Percentiles rank a stretch among this genome's conserved stretches.
These are phyloP conservation scores for Tuber melanosporum DNA, from an alignment of 495 filamentous ascomycete species.

Conservation along the genomic window DNA sequence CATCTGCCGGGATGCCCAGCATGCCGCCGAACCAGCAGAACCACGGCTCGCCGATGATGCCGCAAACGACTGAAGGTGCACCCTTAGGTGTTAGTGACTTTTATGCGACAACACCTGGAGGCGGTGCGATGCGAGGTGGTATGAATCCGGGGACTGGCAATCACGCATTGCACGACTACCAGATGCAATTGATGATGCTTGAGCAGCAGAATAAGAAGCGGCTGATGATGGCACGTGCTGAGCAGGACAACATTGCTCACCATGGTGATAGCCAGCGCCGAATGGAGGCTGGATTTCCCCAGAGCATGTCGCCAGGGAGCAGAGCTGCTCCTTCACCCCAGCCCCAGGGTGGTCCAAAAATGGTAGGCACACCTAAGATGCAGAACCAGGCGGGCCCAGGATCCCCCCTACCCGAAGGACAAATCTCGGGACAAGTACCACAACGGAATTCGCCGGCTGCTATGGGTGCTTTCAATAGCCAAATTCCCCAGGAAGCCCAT, in stretches of 20 bases:
- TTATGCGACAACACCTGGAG: slow-evolving; percentile 53
- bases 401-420: slow-evolving; percentile 74
- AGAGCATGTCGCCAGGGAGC: slow-evolving; percentile 73
- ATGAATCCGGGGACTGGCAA: slow-evolving; percentile 62
- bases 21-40: slow-evolving; percentile 46
- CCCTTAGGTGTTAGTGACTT: slow-evolving; percentile 56
- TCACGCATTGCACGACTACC: slow-evolving; percentile 94
- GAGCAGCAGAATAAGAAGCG: slow-evolving; percentile 99
- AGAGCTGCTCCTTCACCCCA: slow-evolving; percentile 81
- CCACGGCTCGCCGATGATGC: slow-evolving; percentile 77
- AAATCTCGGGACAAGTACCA: slow-evolving; percentile 52
- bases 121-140: slow-evolving; percentile 47
- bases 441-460: slow-evolving; percentile 75
- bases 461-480: slow-evolving; percentile 55
- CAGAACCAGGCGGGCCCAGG: slow-evolving; percentile 61
- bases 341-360: slow-evolving; percentile 69
- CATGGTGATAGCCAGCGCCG: slow-evolving; percentile 51
- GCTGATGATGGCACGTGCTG: slow-evolving; percentile 92
- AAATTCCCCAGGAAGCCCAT: slow-evolving; percentile 55
- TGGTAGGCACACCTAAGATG: slow-evolving; percentile 73
- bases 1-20: slow-evolving; percentile 46
- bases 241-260: slow-evolving; percentile 70
- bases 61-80: slow-evolving; percentile 56
- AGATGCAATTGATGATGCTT: slow-evolving; percentile 98
- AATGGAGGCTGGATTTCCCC: slow-evolving; percentile 52